Percentiles rank a stretch among this genome's conserved stretches.
phyloP scores from a whole-genome alignment of 345 rosid genomes.

The Tarenaya hassleriana region DNA sequence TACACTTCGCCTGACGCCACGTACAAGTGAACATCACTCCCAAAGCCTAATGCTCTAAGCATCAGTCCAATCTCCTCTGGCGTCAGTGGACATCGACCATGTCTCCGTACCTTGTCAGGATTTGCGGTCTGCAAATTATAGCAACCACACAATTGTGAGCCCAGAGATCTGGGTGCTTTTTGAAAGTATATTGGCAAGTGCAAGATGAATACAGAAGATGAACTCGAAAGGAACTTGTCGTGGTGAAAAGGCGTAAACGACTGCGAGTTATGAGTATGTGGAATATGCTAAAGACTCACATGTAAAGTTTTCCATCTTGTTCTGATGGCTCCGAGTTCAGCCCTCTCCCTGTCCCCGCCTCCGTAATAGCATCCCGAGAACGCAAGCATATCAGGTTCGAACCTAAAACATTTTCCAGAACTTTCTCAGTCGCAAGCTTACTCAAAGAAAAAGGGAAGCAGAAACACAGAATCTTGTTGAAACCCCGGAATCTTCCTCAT shows the following conservation, averaged over 20 bases:
- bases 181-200: background rate
- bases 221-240: too few species aligned
- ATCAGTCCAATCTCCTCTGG: slow-evolving; percentile 91
- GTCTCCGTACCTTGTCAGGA: slow-evolving; percentile 72
- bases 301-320: slow-evolving; percentile 85
- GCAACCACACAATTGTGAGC: background rate
- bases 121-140: slow-evolving; percentile 44
- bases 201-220: background rate
- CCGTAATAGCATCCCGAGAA: slow-evolving; percentile 95
- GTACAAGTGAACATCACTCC: slow-evolving; percentile 73
- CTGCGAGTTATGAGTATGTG: too few species aligned
- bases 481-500: too few species aligned
- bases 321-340: slow-evolving; percentile 66
- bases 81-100: slow-evolving; percentile 83
- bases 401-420: too few species aligned
- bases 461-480: slow-evolving; percentile 1
- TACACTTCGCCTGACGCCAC: slow-evolving; percentile 93
- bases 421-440: too few species aligned
- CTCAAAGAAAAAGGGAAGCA: background rate
- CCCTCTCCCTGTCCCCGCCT: slow-evolving; percentile 76
- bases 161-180: too few species aligned
- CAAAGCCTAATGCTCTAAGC: slow-evolving; percentile 83
- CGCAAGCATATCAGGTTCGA: slow-evolving; percentile 95
- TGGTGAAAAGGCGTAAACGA: too few species aligned
- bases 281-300: too few species aligned